A percentile compares a stretch with the other conserved stretches of the same genome.
These are phyloP conservation scores for Hymenoscyphus salicellus DNA, from an alignment of 2,329 filamentous ascomycete species.

Conservation along the genomic window DNA sequence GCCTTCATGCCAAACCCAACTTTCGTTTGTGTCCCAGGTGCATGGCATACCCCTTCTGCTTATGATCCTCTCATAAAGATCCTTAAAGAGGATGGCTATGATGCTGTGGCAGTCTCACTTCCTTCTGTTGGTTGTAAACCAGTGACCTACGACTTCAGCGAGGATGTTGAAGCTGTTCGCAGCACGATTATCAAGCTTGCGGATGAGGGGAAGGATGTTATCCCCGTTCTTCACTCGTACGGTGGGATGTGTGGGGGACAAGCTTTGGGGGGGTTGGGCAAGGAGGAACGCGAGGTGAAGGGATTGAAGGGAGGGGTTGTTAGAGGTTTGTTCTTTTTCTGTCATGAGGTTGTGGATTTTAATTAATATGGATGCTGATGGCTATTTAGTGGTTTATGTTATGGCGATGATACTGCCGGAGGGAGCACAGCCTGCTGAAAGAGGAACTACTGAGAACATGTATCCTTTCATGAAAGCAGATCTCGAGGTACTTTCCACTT, in stretches of 20 bases:
- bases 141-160: constrained; percentile 1
- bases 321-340: no score
- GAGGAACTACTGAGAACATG: constrained; percentile 7
- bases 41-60: background rate
- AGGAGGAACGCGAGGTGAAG: background rate
- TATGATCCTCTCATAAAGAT: background rate
- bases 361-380: no score
- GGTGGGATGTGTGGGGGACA: constrained; percentile 4
- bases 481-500: background rate
- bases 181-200: background rate
- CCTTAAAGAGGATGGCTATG: background rate
- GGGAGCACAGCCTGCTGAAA: constrained; percentile 1
- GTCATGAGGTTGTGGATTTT: no score
- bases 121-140: constrained; percentile 2
- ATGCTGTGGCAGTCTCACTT: background rate
- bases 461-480: constrained; percentile 6
- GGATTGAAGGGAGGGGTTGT: constrained; percentile 5
- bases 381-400: constrained; percentile 3
- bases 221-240: constrained; percentile 14
- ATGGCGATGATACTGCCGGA: constrained; percentile 6
- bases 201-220: constrained; percentile 13
- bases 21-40: constrained; percentile 1
- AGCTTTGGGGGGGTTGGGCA: constrained; percentile 4
- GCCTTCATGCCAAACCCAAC: background rate
- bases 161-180: constrained; percentile 3